Evolutionary conservation across 75 land plant species (phyloP), one percentile per base, ranked within the genome.

Genomic region (Selaginella moellendorffii): DNA sequence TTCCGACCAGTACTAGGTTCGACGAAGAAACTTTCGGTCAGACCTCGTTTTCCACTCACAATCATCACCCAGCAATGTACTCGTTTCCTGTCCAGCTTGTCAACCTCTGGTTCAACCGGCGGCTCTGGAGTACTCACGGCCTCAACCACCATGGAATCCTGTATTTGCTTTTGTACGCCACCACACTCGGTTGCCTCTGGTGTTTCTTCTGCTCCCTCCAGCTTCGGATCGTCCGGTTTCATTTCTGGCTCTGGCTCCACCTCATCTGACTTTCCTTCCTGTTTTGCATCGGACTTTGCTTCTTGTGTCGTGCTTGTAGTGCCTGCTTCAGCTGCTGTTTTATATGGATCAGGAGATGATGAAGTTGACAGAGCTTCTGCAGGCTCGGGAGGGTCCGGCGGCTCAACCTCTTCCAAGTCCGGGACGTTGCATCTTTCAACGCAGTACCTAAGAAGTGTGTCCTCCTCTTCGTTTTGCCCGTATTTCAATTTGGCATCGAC

Each of bases 51-150:
- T 24, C 72, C 72, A 31, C 42, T 26, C 14, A 63, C 54, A 21
- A 73, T 28, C 31, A 73, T 29, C 14, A 73, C 71, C 76, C 76
- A 73, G 54, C 76, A 73, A 31, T 73, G 76, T 0, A 73, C 27
- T 25, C 76, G 17, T 12, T 62, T 62, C 29, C 26, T 68, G 27
- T 73, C 66, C 58, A 73, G 59, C 18, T 31, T 54, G 63, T 73
- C 59, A 36, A 36, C 46, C 70, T 17, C 20, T 51, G 29, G 46
- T 28, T 28, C 29, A 20, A 1, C 24, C 1, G 20, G 25, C 53
- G 12, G 59, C 0, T 54, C 10, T 19, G 0, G 28, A 10, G 26
- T 62, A n/a, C 8, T 23, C 26, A 23, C 27, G 24, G 1, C 63
- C 24, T 62, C 2, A 1, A n/a, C n/a, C n/a, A n/a, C n/a, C n/a